Percentiles rank a stretch among this genome's conserved stretches.
Conservation (phyloP, 768 basidiomycete species). For the Leccinum pellstonianum region DNA sequence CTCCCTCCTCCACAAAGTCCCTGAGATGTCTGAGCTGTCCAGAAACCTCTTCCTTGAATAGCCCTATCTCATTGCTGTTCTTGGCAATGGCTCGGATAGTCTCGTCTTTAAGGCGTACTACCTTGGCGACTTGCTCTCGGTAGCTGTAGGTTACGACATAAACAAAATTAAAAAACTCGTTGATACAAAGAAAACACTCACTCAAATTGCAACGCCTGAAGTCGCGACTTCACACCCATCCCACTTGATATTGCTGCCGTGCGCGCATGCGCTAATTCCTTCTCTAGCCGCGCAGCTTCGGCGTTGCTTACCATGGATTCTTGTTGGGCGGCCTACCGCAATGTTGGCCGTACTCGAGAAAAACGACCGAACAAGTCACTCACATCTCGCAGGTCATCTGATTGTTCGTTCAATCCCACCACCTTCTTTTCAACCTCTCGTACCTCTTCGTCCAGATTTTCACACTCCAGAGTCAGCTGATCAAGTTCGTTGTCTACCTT, state of each 20-base stretch:
- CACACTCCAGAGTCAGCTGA: conserved; percentile 69
- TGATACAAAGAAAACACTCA: conserved; percentile 34
- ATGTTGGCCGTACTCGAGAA: conserved; percentile 1
- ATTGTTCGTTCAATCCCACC: conserved; percentile 64
- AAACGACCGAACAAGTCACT: conserved; percentile 21
- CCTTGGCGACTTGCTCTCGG: conserved; percentile 76
- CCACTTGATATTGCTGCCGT: conserved; percentile 77
- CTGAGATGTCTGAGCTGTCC: conserved; percentile 65
- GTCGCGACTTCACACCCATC: conserved; percentile 76
- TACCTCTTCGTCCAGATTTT: conserved; percentile 79
- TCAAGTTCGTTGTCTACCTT: conserved; percentile 84
- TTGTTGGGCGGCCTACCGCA: conserved; percentile 66
- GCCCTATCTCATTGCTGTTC: conserved; percentile 79
- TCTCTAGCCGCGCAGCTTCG: conserved; percentile 66
- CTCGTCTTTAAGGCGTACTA: conserved; percentile 72
- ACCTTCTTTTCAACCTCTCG: conserved; percentile 74
- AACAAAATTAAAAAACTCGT: background rate
- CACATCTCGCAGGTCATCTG: conserved; percentile 81
- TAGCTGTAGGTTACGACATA: conserved; percentile 46
- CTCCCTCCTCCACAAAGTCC: conserved; percentile 61
- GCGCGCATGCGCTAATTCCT: conserved; percentile 70
- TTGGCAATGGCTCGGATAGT: conserved; percentile 80
- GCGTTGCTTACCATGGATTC: conserved; percentile 65
- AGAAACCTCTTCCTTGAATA: conserved; percentile 79
- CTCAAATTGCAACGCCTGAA: conserved; percentile 78